Evolutionary conservation across 495 filamentous ascomycete genomes (phyloP), one percentile per base, ranked within the genome.

Genomic region (Penicillium maclennaniae): DNA sequence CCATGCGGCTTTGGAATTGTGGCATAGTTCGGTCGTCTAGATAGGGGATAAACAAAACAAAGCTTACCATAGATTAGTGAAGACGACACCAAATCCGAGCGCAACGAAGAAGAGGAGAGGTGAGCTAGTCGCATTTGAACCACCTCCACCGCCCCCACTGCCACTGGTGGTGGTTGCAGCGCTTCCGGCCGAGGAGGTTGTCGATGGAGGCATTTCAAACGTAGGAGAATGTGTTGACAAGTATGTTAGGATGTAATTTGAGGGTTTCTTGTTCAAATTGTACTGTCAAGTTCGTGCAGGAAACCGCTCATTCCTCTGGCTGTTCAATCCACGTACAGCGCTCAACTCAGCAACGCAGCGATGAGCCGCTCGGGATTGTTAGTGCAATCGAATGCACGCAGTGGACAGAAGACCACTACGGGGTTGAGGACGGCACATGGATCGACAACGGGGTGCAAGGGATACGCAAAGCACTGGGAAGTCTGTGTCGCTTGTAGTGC

Each of bases 41-140:
- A 58, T 27, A 43, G 23, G 20, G 43, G 25, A 26, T 25, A 26
- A 40, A 12, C 36, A 43, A n/a, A 28, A 26, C n/a, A n/a, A n/a
- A 12, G 66, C 74, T 55, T 80, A 97, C 93, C 93, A 99, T 73
- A 99, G 71, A 70, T 97, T 99, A 34, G 93, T 99, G 65, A 99
- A 99, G 19, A 99, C 93, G 21, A 99, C 95, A 51, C 93, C 93
- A 66, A 99, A 99, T 7, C 93, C 93, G 47, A 99, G 76, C 9
- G 95, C 93, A 26, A 98, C 93, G 68, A 98, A 97, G 68, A 98
- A 98, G 3, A 98, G 79, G 43, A 99, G 71, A 20, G 93, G 95
- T 7, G 89, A 95, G 58, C 83, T 93, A n/a, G 88, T 91, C 37
- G 63, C 53, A 47, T 46, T 58, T 12, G 58, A 58, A 28, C 58